A percentile compares a stretch with the other conserved stretches of the same genome.
These are phyloP conservation scores for Zoysia matrella DNA, from an alignment of 202 grass and related monocot species.

Conservation along the genomic window DNA sequence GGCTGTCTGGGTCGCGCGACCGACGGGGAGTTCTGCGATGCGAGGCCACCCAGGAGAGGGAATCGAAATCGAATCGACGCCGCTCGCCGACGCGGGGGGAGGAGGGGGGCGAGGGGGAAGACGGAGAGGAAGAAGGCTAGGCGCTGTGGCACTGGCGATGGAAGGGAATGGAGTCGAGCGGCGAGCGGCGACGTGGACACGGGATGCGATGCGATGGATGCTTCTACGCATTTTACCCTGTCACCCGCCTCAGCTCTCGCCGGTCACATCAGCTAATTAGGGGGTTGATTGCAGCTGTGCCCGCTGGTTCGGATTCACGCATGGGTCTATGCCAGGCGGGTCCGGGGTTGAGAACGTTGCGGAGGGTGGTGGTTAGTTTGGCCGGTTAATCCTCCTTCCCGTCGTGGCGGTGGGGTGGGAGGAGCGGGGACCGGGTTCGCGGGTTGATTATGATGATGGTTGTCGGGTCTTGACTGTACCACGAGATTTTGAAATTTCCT, in stretches of 20 bases:
- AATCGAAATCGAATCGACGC: constrained; percentile 54
- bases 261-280: constrained; percentile 16
- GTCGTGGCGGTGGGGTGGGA: too few species aligned
- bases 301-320: not conserved
- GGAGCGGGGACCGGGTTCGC: too few species aligned
- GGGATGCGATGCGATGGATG: constrained; percentile 39
- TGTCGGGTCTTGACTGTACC: too few species aligned
- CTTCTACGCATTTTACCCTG: constrained; percentile 31
- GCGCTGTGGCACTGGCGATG: too few species aligned
- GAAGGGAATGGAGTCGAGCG: not conserved
- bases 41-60: not conserved
- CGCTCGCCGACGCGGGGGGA: not conserved
- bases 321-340: constrained; percentile 19
- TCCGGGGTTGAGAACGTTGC: not conserved
- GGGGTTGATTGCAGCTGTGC: not conserved
- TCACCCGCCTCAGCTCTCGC: not conserved
- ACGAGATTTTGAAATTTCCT: too few species aligned
- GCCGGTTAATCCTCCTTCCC: not conserved
- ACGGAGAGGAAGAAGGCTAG: too few species aligned
- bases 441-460: too few species aligned
- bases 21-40: constrained; percentile 18
- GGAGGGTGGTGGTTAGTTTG: not conserved
- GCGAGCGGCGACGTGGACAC: constrained; percentile 20
- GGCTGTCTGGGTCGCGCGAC: constrained; percentile 42
- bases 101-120: too few species aligned